Base-by-base conservation (phyloP, 2,329 filamentous ascomycete genomes). In the Diaporthe sp. region DNA sequence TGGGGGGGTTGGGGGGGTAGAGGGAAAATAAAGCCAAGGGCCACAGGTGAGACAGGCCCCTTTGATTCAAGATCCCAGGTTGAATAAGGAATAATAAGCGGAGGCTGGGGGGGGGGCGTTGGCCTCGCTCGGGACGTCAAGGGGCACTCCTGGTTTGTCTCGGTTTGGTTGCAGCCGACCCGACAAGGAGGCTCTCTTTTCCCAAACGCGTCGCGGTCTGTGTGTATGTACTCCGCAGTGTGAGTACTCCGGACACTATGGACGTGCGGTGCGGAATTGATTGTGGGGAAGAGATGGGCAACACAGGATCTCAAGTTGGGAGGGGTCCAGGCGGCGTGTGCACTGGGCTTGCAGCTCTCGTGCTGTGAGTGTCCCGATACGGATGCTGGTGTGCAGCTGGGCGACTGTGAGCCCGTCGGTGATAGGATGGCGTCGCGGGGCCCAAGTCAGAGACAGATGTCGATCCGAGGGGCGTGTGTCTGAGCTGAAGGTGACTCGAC, bases 131-230 rank as follows among this genome's bases (percentile, higher is more conserved):
- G 61, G 61, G 44, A 66, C 61, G 61, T 66, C 63, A 51, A 66
- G 63, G 63, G 63, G 32, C n/a, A 37, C 63, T 66, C 63, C 63
- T 66, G 63, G 63, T 19, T 51, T 66, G 63, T 66, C 63, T 66
- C 63, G 63, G 63, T 66, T 66, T 66, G 63, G 63, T 66, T 51
- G 63, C 63, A 66, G 63, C 63, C 63, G 63, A 66, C 63, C 63
- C 63, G 44, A 66, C 63, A 66, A 66, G 63, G 63, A 66, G 63
- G 63, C 63, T 66, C 63, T 37, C 22, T 37, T 50, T 66, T 37
- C 44, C 63, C 44, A 66, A 66, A 66, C 63, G 63, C 44, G 63
- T 66, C 63, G 63, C 63, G 63, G 63, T 66, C 63, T 22, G 63
- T 66, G 63, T 66, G 61, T 66, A 12, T 30, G 56, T 47, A 47